phyloP scores from a whole-genome alignment of 257 asterid genomes.

The Fraxinus anomala region DNA sequence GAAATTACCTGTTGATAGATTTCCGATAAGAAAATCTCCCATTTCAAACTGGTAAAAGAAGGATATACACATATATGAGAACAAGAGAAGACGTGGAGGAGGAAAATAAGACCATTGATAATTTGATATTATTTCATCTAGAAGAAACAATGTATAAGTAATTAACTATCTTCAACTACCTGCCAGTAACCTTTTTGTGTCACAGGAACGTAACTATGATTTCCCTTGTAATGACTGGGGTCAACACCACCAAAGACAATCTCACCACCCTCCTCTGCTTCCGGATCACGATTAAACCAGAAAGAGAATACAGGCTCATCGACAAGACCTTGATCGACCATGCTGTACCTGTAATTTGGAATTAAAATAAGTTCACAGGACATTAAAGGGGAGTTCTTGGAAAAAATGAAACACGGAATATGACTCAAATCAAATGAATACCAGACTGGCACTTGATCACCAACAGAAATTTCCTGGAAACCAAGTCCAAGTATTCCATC shows the following conservation, averaged over 20 bases:
- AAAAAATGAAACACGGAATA: conserved; percentile 1
- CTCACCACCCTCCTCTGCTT: conserved; percentile 81
- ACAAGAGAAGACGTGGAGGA: conserved; percentile 12
- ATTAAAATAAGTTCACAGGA: conserved; percentile 7
- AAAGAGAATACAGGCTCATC: conserved; percentile 75
- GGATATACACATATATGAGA: conserved; percentile 7
- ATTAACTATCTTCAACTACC: conserved; percentile 40
- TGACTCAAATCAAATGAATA: conserved; percentile 27
- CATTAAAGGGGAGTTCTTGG: background rate
- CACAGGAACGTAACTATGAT: conserved; percentile 72
- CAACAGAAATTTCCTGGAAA: conserved; percentile 88
- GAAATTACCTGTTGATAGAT: conserved; percentile 72
- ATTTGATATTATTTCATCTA: background rate
- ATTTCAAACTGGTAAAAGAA: conserved; percentile 56
- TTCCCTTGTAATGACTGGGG: conserved; percentile 65
- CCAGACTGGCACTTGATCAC: conserved; percentile 86
- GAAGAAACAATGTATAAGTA: background rate
- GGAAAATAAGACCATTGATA: background rate
- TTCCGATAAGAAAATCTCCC: conserved; percentile 76
- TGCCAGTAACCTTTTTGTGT: conserved; percentile 93
- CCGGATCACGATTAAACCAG: conserved; percentile 80
- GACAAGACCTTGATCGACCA: conserved; percentile 79
- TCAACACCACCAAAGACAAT: conserved; percentile 88
- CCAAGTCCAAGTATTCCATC: conserved; percentile 97
- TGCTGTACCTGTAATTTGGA: conserved; percentile 63